These are phyloP conservation scores for Torulaspora delbrueckii DNA, from an alignment of 805 yeast species.

Conservation along the genomic window DNA sequence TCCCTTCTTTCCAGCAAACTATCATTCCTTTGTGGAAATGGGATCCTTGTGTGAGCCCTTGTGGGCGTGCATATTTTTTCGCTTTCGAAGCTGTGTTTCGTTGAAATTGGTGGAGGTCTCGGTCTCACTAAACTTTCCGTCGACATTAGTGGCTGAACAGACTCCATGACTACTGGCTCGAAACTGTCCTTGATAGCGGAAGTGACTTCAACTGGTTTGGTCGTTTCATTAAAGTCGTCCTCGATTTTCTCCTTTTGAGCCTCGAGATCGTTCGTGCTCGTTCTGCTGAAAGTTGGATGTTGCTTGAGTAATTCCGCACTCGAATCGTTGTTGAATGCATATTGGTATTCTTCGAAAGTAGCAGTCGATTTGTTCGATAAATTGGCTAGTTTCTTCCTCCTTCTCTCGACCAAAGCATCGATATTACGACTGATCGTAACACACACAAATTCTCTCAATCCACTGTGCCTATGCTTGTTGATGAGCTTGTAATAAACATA, in stretches of 20 bases:
- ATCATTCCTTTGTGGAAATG: slow-evolving; percentile 12
- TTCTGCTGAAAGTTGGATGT: slow-evolving; percentile 4
- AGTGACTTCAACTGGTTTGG: slow-evolving; percentile 7
- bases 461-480: slow-evolving; percentile 36
- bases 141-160: background rate
- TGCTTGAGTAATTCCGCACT: slow-evolving; percentile 6
- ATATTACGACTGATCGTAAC: slow-evolving; percentile 53
- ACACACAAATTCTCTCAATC: slow-evolving; percentile 60
- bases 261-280: slow-evolving; percentile 3
- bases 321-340: slow-evolving; percentile 6
- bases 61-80: slow-evolving; percentile 11
- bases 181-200: slow-evolving; percentile 4
- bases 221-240: slow-evolving; percentile 4
- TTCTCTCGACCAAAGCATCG: slow-evolving; percentile 38
- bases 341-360: background rate
- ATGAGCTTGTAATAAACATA: slow-evolving; percentile 48
- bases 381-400: slow-evolving; percentile 12
- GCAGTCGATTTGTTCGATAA: slow-evolving; percentile 1
- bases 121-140: slow-evolving; percentile 1
- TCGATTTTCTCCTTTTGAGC: slow-evolving; percentile 1
- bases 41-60: slow-evolving; percentile 7
- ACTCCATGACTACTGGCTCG: background rate
- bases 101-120: slow-evolving; percentile 6
- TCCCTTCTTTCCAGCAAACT: slow-evolving; percentile 18
- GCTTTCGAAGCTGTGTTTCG: background rate